These are phyloP conservation scores for Cladophialophora carrionii DNA, from an alignment of 2,329 filamentous ascomycete species.

Conservation along the genomic window DNA sequence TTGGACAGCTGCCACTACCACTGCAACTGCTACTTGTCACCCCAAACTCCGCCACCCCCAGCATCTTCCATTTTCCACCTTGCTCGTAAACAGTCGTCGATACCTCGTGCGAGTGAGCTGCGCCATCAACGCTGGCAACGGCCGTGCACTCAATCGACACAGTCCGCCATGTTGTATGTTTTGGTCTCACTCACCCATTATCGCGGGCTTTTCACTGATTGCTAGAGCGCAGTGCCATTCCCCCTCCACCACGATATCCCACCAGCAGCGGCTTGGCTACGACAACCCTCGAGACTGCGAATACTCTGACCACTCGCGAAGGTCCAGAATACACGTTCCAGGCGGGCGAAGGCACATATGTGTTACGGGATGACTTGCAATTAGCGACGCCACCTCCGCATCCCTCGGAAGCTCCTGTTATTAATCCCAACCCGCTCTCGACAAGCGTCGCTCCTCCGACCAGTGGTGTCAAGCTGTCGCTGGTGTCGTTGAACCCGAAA, in stretches of 20 bases:
- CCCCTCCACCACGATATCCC: conserved; percentile 80
- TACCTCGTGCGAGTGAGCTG: background rate
- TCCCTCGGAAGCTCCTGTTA: conserved; percentile 83
- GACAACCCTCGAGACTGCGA: conserved; percentile 91
- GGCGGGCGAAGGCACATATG: conserved; percentile 92
- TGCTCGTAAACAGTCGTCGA: background rate
- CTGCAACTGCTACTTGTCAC: conserved; percentile 3
- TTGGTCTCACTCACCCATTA: background rate
- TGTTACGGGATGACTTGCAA: conserved; percentile 85
- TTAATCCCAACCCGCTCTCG: conserved; percentile 88
- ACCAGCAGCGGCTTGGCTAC: conserved; percentile 68
- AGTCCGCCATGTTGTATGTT: conserved; percentile 37
- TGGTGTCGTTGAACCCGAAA: conserved; percentile 71
- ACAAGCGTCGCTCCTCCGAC: conserved; percentile 83
- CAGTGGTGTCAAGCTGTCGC: conserved; percentile 79
- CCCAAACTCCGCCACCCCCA: conserved; percentile 5
- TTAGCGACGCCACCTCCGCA: conserved; percentile 94
- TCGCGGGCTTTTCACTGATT: conserved; percentile 17
- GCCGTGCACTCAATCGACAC: background rate
- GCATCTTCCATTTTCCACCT: conserved; percentile 9
- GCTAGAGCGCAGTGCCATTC: conserved; percentile 66
- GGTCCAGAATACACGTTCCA: conserved; percentile 87
- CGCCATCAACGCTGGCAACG: background rate
- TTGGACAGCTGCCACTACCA: background rate
- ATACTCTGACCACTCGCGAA: conserved; percentile 76